Base-by-base conservation (phyloP, 371 early-diverging fungal species). In the Mucor mucedo region DNA sequence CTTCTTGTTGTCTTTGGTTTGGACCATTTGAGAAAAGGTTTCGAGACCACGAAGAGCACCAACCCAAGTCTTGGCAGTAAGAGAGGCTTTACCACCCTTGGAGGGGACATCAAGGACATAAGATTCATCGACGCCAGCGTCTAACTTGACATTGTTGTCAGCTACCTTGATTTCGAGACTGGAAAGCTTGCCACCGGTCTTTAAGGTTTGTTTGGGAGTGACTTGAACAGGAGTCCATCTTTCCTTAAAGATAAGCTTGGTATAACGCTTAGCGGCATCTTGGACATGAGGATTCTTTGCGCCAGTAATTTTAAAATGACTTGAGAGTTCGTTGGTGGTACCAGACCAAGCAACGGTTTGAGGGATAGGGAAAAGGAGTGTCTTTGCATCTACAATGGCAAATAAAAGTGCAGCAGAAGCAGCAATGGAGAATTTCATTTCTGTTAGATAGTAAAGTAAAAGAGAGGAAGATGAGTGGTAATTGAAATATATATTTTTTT, bases 41-140 rank as follows among this genome's bases (percentile, higher is more conserved):
- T 89, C 89, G 5, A 94, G 76, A 30, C 84, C 93, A 61, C 91
- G 91, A 54, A 94, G 76, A 16, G 92, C 92, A 40, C 94, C 94
- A 52, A 86, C 93, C 66, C 91, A 84, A 5, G 91, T 90, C 45
- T 78, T 66, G 44, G 93, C 87, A 41, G 69, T 72, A 56, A 93
- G 81, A 14, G 69, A 75, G 16, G 76, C 74, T 47, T 82, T 77
- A 50, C 72, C 71, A 14, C 84, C 80, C 14, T 70, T 62, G 1
- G 79, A 69, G 41, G 80, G 81, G 27, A 91, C 80, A 7, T 77
- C 75, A 6, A 91, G 77, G 1, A 75, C 75, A 63, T 92, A 92
- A 3, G 89, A 88, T 63, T 92, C 92, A 66, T 91, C 89, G 6
- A 84, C 75, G 50, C 66, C 76, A 7, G 75, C 42, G 32, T 75